Evolutionary conservation across 192 early-diverging fungal genomes (phyloP).

Genomic region (Kickxella alabastrina): DNA sequence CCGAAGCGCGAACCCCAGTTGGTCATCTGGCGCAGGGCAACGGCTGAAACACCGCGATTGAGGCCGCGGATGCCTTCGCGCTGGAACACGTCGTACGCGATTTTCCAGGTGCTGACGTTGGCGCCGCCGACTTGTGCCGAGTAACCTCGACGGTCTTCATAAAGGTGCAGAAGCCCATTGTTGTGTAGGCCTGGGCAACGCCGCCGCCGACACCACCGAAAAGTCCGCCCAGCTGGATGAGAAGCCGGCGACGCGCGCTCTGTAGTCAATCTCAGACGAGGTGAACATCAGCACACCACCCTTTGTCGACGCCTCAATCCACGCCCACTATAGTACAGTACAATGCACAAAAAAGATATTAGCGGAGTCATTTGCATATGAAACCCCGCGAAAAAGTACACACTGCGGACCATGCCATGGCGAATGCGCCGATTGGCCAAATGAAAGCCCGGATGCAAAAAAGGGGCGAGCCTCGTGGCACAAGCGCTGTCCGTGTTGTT

Average conservation of each 20-base stretch:
- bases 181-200: slow-evolving; percentile 92
- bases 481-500: no score
- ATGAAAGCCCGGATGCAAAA: no score
- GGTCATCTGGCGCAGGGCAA: slow-evolving; percentile 93
- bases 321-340: slow-evolving; percentile 53
- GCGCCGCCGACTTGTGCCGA: slow-evolving; percentile 78
- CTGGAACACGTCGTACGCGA: slow-evolving; percentile 87
- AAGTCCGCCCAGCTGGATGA: slow-evolving; percentile 66
- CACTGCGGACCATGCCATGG: no score
- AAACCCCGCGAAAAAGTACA: no score
- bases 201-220: slow-evolving; percentile 94
- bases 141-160: slow-evolving; percentile 99
- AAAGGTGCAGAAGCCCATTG: slow-evolving; percentile 99
- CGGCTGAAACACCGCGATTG: slow-evolving; percentile 99
- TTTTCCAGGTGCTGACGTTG: slow-evolving; percentile 69
- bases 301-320: slow-evolving; percentile 77
- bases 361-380: no score
- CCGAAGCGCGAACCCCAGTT: slow-evolving; percentile 99
- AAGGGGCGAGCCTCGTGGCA: no score
- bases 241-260: slow-evolving; percentile 38
- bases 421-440: no score
- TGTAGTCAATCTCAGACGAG: slow-evolving; percentile 69
- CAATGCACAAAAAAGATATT: background rate
- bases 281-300: slow-evolving; percentile 76
- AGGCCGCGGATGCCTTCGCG: slow-evolving; percentile 92